phyloP scores from a whole-genome alignment of 352 stramenopile species.

The Pythium pectinolyticum region DNA sequence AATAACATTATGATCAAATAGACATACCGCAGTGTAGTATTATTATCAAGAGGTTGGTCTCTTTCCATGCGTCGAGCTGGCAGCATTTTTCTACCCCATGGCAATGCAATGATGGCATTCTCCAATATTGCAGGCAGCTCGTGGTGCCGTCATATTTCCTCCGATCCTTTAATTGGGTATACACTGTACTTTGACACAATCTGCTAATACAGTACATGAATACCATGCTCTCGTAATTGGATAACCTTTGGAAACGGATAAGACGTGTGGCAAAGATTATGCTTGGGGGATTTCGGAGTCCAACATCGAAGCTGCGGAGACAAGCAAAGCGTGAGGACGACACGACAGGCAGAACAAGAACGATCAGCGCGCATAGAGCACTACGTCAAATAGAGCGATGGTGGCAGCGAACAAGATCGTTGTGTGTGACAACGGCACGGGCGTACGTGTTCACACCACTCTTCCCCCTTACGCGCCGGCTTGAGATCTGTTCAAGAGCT shows the following conservation, averaged over 20 bases:
- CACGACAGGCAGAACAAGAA: background rate
- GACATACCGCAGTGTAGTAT: too few species aligned
- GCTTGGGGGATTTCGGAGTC: constrained; percentile 15
- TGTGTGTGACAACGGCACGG: constrained; percentile 88
- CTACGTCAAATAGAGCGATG: constrained; percentile 37
- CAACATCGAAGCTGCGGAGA: constrained; percentile 22
- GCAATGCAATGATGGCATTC: too few species aligned
- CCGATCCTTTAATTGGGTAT: background rate
- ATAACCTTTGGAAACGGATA: constrained; percentile 16
- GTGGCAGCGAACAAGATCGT: constrained; percentile 88
- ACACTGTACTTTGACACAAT: background rate
- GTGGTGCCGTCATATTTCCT: too few species aligned
- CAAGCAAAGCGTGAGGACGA: constrained; percentile 6
- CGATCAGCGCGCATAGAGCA: background rate
- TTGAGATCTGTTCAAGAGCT: background rate
- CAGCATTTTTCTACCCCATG: too few species aligned
- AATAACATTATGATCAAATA: too few species aligned
- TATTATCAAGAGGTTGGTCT: too few species aligned
- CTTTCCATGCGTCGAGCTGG: too few species aligned
- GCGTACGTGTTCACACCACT: constrained; percentile 40
- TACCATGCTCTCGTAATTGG: constrained; percentile 2
- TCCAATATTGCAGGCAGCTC: too few species aligned
- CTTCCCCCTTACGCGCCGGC: background rate
- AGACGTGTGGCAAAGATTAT: constrained; percentile 8
- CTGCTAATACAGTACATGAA: background rate